Percentiles rank a stretch among this genome's conserved stretches.
phyloP scores from a whole-genome alignment of 768 basidiomycete genomes.

The Phylloporus rhodoxanthus region DNA sequence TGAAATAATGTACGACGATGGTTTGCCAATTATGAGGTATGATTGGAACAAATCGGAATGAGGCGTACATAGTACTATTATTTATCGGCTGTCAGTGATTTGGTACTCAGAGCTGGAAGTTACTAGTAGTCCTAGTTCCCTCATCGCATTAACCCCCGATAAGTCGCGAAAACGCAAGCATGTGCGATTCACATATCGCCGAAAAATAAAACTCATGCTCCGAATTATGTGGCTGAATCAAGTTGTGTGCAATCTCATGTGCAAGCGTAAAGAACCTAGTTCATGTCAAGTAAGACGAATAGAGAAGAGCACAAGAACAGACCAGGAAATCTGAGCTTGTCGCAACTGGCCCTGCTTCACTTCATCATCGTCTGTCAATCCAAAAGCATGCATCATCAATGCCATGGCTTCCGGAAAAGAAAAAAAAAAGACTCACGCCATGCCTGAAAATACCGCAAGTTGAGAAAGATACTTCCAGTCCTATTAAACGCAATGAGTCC shows the following conservation, averaged over 20 bases:
- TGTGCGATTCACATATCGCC: conserved; percentile 71
- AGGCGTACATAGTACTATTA: no score
- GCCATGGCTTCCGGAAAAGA: no score
- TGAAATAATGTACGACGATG: no score
- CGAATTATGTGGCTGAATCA: conserved; percentile 81
- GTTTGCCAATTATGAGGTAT: no score
- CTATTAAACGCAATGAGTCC: conserved; percentile 92
- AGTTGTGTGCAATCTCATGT: conserved; percentile 90
- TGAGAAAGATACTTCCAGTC: conserved; percentile 81
- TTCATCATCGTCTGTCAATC: conserved; percentile 57
- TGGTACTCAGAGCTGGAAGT: no score
- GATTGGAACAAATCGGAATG: no score
- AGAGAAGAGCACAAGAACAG: conserved; percentile 11
- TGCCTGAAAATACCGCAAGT: conserved; percentile 75
- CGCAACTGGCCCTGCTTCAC: conserved; percentile 47
- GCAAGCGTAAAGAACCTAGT: conserved; percentile 84
- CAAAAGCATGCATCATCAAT: not conserved
- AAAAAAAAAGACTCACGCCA: conserved; percentile 80
- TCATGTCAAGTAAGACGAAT: not conserved
- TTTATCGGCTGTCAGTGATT: no score
- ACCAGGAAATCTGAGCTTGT: conserved; percentile 82
- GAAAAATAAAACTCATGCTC: conserved; percentile 96
- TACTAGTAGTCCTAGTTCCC: not conserved
- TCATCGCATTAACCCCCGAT: conserved; percentile 11
- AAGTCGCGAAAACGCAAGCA: conserved; percentile 38